These are phyloP conservation scores for Volvox carteri DNA, from an alignment of 163 green algal genomes.

Conservation along the genomic window DNA sequence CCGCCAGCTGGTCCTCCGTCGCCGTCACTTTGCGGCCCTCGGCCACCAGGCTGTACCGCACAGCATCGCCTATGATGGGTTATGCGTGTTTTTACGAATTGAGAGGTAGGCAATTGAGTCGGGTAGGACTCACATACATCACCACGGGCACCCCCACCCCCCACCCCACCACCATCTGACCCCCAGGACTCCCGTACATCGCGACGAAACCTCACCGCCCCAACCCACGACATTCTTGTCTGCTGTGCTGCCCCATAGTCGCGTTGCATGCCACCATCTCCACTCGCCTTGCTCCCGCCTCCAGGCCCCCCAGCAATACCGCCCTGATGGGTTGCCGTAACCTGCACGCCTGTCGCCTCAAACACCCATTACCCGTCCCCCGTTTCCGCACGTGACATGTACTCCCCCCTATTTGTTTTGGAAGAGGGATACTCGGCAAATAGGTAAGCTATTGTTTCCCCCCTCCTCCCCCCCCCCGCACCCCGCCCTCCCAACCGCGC, in stretches of 20 bases:
- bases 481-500: background rate
- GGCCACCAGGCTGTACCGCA: constrained; percentile 39
- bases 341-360: background rate
- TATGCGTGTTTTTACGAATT: no score
- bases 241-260: background rate
- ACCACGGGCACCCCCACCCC: background rate
- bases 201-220: background rate
- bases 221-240: background rate
- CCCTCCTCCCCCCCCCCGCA: background rate
- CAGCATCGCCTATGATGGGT: background rate
- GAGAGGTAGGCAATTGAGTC: no score
- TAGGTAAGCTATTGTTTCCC: no score
- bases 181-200: background rate
- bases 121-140: no score
- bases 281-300: no score
- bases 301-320: no score
- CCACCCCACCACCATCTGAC: background rate
- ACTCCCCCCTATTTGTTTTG: no score
- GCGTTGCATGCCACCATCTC: background rate
- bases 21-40: constrained; percentile 33
- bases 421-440: no score
- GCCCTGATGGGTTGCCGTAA: background rate
- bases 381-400: background rate
- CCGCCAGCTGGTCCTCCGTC: constrained; percentile 13
- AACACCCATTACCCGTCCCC: background rate